Evolutionary conservation across 2,329 filamentous ascomycete species (phyloP).

Genomic region (Aspergillus fumigatus): DNA sequence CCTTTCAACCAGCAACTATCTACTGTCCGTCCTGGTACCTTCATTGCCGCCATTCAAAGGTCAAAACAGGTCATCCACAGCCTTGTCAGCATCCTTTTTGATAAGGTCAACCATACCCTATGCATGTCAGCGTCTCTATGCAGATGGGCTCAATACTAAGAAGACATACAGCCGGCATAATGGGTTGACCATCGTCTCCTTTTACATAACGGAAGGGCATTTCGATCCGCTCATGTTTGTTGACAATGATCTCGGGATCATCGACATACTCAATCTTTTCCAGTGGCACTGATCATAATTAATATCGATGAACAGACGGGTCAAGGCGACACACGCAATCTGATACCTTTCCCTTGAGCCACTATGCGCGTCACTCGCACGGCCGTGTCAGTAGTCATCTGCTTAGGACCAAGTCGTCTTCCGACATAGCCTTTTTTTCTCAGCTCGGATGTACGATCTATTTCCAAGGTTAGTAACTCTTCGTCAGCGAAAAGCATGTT

Average conservation of each 20-base stretch:
- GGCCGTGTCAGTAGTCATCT: slow-evolving; percentile 98
- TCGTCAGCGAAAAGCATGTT: not conserved
- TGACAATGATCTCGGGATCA: slow-evolving; percentile 83
- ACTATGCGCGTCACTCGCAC: slow-evolving; percentile 90
- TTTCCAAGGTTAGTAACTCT: slow-evolving; percentile 2
- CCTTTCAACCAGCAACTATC: not conserved
- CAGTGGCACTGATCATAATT: slow-evolving; percentile 58
- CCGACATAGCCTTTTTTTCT: slow-evolving; percentile 89
- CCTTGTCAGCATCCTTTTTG: slow-evolving; percentile 88
- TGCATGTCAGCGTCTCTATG: slow-evolving; percentile 12
- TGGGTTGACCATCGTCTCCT: slow-evolving; percentile 66
- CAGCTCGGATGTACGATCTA: slow-evolving; percentile 92
- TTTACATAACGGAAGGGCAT: slow-evolving; percentile 98
- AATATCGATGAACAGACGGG: slow-evolving; percentile 2
- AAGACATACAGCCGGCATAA: slow-evolving; percentile 81
- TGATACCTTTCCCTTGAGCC: slow-evolving; percentile 70
- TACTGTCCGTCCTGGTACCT: not conserved
- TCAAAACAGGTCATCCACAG: slow-evolving; percentile 77
- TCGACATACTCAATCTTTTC: slow-evolving; percentile 78
- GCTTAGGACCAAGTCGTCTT: slow-evolving; percentile 79
- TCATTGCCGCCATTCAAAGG: not conserved
- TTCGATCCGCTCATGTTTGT: slow-evolving; percentile 86
- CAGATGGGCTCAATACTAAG: slow-evolving; percentile 3
- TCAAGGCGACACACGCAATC: not conserved
- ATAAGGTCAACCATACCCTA: slow-evolving; percentile 95